Base-by-base conservation (phyloP, 768 basidiomycete species). In the Boletus bicolor region DNA sequence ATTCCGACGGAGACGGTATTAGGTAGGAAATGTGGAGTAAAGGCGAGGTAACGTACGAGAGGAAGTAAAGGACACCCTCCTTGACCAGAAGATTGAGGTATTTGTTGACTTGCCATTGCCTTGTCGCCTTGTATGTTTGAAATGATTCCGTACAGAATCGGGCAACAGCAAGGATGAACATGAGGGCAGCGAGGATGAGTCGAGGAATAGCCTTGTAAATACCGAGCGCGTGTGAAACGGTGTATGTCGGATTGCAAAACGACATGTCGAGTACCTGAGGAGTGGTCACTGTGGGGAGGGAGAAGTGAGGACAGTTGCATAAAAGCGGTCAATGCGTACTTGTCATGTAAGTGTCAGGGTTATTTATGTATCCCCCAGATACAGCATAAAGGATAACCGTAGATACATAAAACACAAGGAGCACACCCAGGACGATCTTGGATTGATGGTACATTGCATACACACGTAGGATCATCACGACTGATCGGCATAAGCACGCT, bases 401-500 rank as follows among this genome's bases (percentile, higher is more conserved):
- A 6, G 44, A 15, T 8, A 12, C 44, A 12, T 64, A 66, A 24
- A 60, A 8, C 19, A 49, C 44, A 5, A 68, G 56, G 10, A 66
- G 58, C 26, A 56, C n/a, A 8, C 49, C 44, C 8, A 66, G 44
- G 32, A 66, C 28, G 10, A 44, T 28, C 54, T 14, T 62, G 17
- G 63, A 62, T 39, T 38, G 49, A 19, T 39, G 17, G 38, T 67
- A 68, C 52, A 68, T 54, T n/a, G 66, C 64, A 28, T 67, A 68
- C 12, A 68, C 55, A 0, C 66, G 61, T 7, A 67, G 32, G 51
- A 67, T 61, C 66, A 67, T 67, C 34, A 61, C 43, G 8, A 66
- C 66, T 67, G 38, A 17, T 47, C 2, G 34, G 5, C 5, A 11
- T 17, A 8, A 8, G 17, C 5, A 37, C 2, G 11, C 15, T 17